phyloP scores from a whole-genome alignment of 331 rosid species.

The Rosa hybrid region DNA sequence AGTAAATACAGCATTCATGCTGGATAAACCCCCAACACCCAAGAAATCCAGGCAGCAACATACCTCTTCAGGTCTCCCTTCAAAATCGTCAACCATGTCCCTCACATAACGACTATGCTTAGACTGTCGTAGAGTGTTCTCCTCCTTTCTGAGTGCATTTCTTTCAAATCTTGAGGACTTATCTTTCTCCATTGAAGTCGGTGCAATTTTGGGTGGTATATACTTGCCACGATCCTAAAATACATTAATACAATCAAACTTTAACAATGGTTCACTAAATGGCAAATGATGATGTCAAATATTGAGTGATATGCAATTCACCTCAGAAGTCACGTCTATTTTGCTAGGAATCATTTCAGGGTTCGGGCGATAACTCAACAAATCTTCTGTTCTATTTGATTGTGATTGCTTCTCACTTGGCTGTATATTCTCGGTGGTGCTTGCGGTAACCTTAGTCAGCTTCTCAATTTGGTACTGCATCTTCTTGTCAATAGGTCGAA shows the following conservation, averaged over 20 bases:
- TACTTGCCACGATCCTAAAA: conserved; percentile 55
- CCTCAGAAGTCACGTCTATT: conserved; percentile 43
- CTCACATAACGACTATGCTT: conserved; percentile 58
- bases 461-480: conserved; percentile 90
- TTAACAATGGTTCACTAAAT: background rate
- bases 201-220: conserved; percentile 64
- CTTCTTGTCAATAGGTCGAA: conserved; percentile 85
- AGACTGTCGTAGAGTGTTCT: conserved; percentile 55
- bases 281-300: background rate
- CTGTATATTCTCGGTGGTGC: conserved; percentile 38
- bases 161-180: conserved; percentile 60
- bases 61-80: conserved; percentile 92
- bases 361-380: conserved; percentile 70
- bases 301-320: conserved; percentile 16
- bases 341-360: conserved; percentile 73
- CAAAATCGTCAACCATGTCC: conserved; percentile 63
- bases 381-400: conserved; percentile 46
- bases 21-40: background rate
- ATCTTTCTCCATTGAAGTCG: conserved; percentile 65
- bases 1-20: conserved; percentile 15
- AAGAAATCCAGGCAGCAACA: conserved; percentile 26
- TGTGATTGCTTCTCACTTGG: conserved; percentile 44
- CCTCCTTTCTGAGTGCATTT: conserved; percentile 69
- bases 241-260: conserved; percentile 21
- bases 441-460: conserved; percentile 51